Evolutionary conservation across 345 rosid genomes (phyloP).

Genomic region (Populus pruinosa): DNA sequence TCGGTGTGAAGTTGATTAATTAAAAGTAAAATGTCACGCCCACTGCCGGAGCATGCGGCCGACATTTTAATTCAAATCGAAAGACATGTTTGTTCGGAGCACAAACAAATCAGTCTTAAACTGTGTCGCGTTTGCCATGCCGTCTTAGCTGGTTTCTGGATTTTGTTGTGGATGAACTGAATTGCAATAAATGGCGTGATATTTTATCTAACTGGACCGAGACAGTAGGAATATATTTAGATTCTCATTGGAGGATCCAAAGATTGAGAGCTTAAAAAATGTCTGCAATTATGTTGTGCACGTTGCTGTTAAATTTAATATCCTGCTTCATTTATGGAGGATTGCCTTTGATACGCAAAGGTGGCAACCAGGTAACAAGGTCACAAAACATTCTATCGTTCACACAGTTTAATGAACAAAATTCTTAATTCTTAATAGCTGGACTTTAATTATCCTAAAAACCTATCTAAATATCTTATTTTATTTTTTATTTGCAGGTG

Average conservation of each 20-base stretch:
- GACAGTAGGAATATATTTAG: background rate
- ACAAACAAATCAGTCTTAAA: slow-evolving; percentile 5
- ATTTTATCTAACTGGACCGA: background rate
- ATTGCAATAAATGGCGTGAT: background rate
- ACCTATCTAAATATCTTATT: background rate
- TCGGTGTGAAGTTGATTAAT: background rate
- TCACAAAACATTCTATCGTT: background rate
- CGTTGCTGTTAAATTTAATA: slow-evolving; percentile 15
- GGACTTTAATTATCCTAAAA: background rate
- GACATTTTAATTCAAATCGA: slow-evolving; percentile 17
- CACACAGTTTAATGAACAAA: background rate
- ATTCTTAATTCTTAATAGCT: background rate
- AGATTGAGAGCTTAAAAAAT: background rate
- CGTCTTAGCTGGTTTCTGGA: background rate
- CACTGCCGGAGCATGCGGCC: slow-evolving; percentile 20
- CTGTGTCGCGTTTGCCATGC: slow-evolving; percentile 13
- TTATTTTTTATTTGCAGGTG: too few species aligned
- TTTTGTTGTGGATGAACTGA: background rate
- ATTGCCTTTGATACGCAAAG: background rate
- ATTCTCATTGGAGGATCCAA: slow-evolving; percentile 8
- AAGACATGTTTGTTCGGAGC: background rate
- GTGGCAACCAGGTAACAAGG: background rate
- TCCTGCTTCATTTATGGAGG: background rate
- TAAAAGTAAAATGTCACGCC: slow-evolving; percentile 6
- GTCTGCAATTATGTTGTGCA: slow-evolving; percentile 37